Evolutionary conservation across 2,329 filamentous ascomycete species (phyloP).

Genomic region (Alternaria ethzedia): DNA sequence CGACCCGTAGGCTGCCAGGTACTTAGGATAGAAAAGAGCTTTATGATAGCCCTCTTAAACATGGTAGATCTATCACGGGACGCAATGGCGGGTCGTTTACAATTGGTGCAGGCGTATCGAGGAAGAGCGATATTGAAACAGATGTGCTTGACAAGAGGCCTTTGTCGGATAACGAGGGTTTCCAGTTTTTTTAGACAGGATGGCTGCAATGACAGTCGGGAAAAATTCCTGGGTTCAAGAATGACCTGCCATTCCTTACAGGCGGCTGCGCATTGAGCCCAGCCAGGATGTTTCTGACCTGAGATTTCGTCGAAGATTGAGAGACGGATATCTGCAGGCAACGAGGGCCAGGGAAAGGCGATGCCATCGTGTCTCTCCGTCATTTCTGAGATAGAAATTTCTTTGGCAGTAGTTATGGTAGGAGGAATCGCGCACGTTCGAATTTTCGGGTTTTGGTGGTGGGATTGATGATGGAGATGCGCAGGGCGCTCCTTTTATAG

Average conservation of each 20-base stretch:
- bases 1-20: conserved; percentile 26
- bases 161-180: conserved; percentile 27
- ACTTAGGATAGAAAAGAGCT: conserved; percentile 28
- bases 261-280: conserved; percentile 25
- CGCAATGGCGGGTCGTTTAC: conserved; percentile 14
- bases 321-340: conserved; percentile 27
- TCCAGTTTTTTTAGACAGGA: conserved; percentile 25
- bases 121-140: conserved; percentile 28
- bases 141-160: conserved; percentile 27
- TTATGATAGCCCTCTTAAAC: conserved; percentile 21
- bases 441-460: background rate
- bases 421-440: background rate
- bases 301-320: conserved; percentile 25
- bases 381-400: background rate
- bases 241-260: conserved; percentile 28
- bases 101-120: conserved; percentile 24
- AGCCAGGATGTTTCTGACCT: conserved; percentile 23
- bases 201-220: conserved; percentile 22
- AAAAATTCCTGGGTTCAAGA: conserved; percentile 27
- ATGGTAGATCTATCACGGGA: conserved; percentile 19
- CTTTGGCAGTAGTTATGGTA: background rate
- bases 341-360: conserved; percentile 21
- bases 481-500: background rate
- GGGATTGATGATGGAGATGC: background rate
- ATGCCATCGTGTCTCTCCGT: conserved; percentile 12